A percentile compares a stretch with the other conserved stretches of the same genome.
Evolutionary conservation across 768 basidiomycete species (phyloP).

Genomic region (Chlorophyllum brunneum): DNA sequence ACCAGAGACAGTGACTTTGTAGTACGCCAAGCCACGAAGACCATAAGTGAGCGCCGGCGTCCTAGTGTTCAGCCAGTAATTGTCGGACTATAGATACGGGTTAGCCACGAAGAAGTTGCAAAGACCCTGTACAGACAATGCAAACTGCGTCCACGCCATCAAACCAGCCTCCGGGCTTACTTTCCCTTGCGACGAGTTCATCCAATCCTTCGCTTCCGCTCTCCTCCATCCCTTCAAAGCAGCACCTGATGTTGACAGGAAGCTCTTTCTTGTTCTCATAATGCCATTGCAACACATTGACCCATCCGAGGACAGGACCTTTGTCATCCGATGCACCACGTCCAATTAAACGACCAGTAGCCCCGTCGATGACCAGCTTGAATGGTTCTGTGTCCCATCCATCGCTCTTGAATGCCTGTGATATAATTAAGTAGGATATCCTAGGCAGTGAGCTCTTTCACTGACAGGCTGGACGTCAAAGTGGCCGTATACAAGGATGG

Average conservation of each 20-base stretch:
- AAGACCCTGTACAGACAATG: conserved; percentile 55
- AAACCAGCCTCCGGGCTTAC: conserved; percentile 73
- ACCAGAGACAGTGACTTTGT: conserved; percentile 76
- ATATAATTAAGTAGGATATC: neutral
- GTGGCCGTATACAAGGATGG: conserved; percentile 89
- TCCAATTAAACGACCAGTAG: conserved; percentile 65
- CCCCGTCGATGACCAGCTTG: conserved; percentile 45
- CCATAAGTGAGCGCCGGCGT: conserved; percentile 85
- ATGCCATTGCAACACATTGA: conserved; percentile 88
- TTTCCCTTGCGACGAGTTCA: conserved; percentile 76
- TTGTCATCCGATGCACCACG: conserved; percentile 91
- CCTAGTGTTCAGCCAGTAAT: conserved; percentile 88
- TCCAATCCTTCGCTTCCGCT: conserved; percentile 89
- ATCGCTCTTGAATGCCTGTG: conserved; percentile 49
- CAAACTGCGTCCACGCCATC: conserved; percentile 89
- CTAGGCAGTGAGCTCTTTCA: neutral
- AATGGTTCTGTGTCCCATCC: conserved; percentile 93
- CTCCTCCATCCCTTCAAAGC: conserved; percentile 99
- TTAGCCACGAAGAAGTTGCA: neutral
- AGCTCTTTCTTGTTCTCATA: conserved; percentile 58
- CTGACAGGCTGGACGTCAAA: conserved; percentile 92
- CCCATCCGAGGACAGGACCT: conserved; percentile 84
- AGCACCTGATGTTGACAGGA: conserved; percentile 87
- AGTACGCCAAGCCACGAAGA: conserved; percentile 85
- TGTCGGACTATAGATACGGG: conserved; percentile 62